Evolutionary conservation across 768 basidiomycete species (phyloP).

Genomic region (Symmetrospora coprosmae): DNA sequence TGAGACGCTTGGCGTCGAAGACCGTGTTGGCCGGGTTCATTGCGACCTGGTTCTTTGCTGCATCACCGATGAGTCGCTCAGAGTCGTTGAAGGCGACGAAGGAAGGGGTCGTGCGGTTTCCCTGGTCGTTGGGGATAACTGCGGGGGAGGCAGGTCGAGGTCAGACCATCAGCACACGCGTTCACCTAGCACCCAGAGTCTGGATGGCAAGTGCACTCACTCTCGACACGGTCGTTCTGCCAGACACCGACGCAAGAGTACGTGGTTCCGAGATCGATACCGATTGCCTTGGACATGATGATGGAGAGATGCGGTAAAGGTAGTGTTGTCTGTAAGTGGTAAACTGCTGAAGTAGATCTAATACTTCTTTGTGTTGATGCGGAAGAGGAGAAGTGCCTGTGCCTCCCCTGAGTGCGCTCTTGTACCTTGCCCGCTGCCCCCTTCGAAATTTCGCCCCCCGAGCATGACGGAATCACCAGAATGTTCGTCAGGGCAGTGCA

Average conservation of each 20-base stretch:
- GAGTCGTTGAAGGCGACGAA: slow-evolving; percentile 43
- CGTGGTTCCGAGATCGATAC: slow-evolving; percentile 59
- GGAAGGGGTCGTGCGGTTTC: slow-evolving; percentile 43
- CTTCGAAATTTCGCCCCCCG: neutral
- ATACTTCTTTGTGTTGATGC: too few species aligned
- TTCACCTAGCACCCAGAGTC: neutral
- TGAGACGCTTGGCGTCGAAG: slow-evolving; percentile 96
- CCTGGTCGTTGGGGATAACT: slow-evolving; percentile 37
- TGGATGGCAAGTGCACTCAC: neutral
- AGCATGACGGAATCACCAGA: neutral
- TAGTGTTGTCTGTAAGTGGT: too few species aligned
- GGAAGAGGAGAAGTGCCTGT: too few species aligned
- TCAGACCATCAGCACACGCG: too few species aligned
- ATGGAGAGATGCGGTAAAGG: too few species aligned
- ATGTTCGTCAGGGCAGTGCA: neutral
- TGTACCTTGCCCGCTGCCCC: too few species aligned
- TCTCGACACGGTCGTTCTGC: slow-evolving; percentile 99
- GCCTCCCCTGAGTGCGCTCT: too few species aligned
- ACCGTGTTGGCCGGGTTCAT: slow-evolving; percentile 98
- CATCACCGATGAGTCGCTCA: slow-evolving; percentile 97
- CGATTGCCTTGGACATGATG: too few species aligned
- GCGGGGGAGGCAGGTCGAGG: too few species aligned
- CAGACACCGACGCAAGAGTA: slow-evolving; percentile 99
- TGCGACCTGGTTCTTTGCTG: slow-evolving; percentile 95
- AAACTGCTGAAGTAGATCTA: too few species aligned